A percentile compares a stretch with the other conserved stretches of the same genome.
Evolutionary conservation across 164 flowering plant genomes (phyloP).

Genomic region (Nelumbo lutea): DNA sequence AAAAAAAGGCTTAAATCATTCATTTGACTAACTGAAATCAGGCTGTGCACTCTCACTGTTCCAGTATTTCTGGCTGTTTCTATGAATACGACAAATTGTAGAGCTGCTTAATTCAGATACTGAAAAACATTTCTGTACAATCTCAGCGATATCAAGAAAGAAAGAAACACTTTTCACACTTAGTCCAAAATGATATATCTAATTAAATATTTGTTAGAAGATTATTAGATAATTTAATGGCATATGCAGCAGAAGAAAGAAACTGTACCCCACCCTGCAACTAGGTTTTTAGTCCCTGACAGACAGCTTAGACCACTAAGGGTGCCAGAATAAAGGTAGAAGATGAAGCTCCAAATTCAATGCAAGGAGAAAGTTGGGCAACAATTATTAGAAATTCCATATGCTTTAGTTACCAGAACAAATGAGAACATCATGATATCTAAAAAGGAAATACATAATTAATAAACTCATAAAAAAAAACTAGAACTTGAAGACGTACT

Average conservation of each 20-base stretch:
- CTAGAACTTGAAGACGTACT: slow-evolving; percentile 45
- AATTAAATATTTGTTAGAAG: not conserved
- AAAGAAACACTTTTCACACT: too few relatives aligned
- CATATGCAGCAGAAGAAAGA: not conserved
- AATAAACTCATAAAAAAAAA: not conserved
- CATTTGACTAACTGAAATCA: too few relatives aligned
- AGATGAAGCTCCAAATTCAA: not conserved
- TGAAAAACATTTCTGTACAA: too few relatives aligned
- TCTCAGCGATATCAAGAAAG: too few relatives aligned
- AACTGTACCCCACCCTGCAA: not conserved
- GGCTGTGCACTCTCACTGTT: too few relatives aligned
- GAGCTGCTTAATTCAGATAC: too few relatives aligned
- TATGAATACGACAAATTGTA: too few relatives aligned
- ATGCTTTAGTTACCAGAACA: not conserved
- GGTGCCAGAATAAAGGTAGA: not conserved
- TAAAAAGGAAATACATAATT: not conserved
- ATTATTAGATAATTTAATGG: not conserved
- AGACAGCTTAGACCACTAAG: not conserved
- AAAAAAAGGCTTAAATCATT: too few relatives aligned
- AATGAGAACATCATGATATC: not conserved
- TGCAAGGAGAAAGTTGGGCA: not conserved
- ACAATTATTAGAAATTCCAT: not conserved
- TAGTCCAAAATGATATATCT: too few relatives aligned
- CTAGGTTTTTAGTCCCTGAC: not conserved
- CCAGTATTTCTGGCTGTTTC: too few relatives aligned